Evolutionary conservation across 495 filamentous ascomycete species (phyloP), one percentile per base, ranked within the genome.

Genomic region (Daldinia grandis): DNA sequence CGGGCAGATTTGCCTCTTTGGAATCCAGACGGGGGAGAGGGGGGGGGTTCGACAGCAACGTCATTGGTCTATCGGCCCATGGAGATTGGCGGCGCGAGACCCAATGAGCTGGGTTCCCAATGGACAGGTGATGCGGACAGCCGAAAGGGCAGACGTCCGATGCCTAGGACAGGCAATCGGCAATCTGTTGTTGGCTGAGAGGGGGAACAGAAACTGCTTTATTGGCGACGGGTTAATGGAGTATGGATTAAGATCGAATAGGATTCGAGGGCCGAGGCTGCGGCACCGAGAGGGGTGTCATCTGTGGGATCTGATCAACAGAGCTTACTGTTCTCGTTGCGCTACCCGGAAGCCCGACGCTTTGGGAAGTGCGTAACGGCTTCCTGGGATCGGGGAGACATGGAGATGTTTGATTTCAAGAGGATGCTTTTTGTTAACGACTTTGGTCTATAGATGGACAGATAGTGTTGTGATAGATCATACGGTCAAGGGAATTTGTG

Each of bases 271-370:
- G 55, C 47, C 67, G 67, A 69, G 56, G 64, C 49, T 64, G 64
- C 69, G 60, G 61, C 42, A 61, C 63, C 50, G 35, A 37, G 4
- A 33, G 50, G 60, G 54, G 51, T 65, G 51, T 68, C 37, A 73
- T 68, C 70, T 73, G 70, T 73, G 56, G 70, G 70, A 73, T 68
- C 70, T 54, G 70, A 73, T 73, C 70, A 73, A 64, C 65, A 68
- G 61, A 73, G 70, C 70, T 73, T 73, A 73, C 70, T 73, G 62
- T 73, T 65, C 58, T 62, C 42, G 55, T 51, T 65, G 42, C 47
- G 54, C 49, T 53, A 19, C 33, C 54, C 58, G 31, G 61, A 63
- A 58, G 60, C 61, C 65, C 65, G 65, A 68, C 57, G 65, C 61
- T 73, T 68, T 65, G 70, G 70, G 70, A 68, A 58, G 33, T 28